Conservation (phyloP, 768 basidiomycete species). For the Termitomyces sp. region DNA sequence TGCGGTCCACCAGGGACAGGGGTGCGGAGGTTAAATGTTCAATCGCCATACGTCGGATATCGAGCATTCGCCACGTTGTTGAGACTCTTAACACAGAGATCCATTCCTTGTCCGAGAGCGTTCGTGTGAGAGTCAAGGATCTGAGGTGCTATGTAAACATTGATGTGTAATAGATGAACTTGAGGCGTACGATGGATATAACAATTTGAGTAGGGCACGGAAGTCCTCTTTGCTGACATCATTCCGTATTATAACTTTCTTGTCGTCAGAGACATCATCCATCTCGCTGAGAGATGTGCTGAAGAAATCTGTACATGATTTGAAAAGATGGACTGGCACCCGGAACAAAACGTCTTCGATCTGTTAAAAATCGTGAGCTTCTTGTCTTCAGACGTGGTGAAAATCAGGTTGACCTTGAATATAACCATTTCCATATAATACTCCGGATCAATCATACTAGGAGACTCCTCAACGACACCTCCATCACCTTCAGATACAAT, state of each 20-base stretch:
- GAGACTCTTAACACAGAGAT: conserved; percentile 10
- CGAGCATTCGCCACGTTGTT: conserved; percentile 12
- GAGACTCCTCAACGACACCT: not conserved
- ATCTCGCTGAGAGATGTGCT: not conserved
- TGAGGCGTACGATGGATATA: conserved; percentile 10
- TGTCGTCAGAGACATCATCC: not conserved
- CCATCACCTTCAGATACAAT: not conserved
- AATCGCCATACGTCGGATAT: conserved; percentile 11
- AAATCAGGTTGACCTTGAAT: conserved; percentile 1
- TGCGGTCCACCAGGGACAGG: conserved; percentile 1
- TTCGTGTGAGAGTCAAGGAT: conserved; percentile 1
- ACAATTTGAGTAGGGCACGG: conserved; percentile 8
- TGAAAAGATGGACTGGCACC: conserved; percentile 7
- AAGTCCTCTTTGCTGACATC: conserved; percentile 8
- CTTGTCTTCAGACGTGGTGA: not conserved
- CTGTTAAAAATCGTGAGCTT: not conserved
- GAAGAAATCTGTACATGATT: conserved; percentile 8
- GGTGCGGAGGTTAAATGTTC: conserved; percentile 4
- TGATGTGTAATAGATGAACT: not conserved
- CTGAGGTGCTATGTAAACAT: not conserved
- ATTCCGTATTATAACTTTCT: not conserved
- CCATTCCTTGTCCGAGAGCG: conserved; percentile 9
- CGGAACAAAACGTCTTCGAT: conserved; percentile 7
- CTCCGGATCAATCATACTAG: not conserved
- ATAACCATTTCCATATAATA: conserved; percentile 7